Evolutionary conservation across 2,329 filamentous ascomycete genomes (phyloP), one percentile per base, ranked within the genome.

Genomic region (Cladosporium sp.): DNA sequence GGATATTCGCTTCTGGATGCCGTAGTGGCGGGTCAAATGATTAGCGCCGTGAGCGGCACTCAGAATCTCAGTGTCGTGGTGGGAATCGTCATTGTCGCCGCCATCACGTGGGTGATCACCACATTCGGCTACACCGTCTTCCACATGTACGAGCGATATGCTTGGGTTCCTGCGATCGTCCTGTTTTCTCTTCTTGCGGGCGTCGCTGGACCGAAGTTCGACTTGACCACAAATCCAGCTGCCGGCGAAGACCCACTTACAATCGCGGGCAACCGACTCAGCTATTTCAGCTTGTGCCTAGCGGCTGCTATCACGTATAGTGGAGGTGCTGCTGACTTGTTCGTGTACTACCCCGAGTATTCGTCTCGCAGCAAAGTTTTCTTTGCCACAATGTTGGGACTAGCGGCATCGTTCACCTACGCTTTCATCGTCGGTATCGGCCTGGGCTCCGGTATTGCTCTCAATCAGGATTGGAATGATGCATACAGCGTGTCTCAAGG

Each of bases 231-330:
- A 1, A 77, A 78, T 1, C 70, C 75, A 2, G 84, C 80, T 1
- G 69, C 71, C 0, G 83, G 80, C n/a, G 75, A 82, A 45, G 65
- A 75, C 13, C 8, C 47, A 1, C 70, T 76, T 42, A 83, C 81
- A 2, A 65, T 85, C 7, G 73, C 75, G 13, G 85, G 82, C 20
- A 82, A 83, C 60, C 75, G 82, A 2, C 74, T 90, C 32, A 87
- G 84, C 4, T 91, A 89, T 71, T 87, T 91, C 70, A 86, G 83
- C 10, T 75, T 90, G 47, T 88, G 83, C 62, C 75, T 88, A 12
- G 84, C 85, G 20, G 81, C 82, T 1, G 83, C 83, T 7, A 80
- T 87, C 54, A 86, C 84, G 1, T 89, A 87, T 68, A 75, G 81
- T 1, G 81, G 83, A 4, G 79, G 80, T 1, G 83, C 81, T n/a